Evolutionary conservation across 2,329 filamentous ascomycete species (phyloP).

Genomic region (Fusarium sp.): DNA sequence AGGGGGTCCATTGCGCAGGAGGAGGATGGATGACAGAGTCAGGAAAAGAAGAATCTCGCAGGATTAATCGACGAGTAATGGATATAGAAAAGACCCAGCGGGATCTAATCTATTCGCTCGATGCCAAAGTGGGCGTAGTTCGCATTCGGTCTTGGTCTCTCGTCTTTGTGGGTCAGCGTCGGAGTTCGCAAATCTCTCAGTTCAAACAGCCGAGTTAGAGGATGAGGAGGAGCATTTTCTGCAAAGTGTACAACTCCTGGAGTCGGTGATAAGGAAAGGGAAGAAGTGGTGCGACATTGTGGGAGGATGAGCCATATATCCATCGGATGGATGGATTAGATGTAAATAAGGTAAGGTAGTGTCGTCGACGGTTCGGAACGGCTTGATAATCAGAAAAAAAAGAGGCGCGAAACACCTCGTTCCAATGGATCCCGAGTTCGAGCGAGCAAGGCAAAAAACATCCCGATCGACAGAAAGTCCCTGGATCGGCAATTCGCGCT

Average conservation of each 20-base stretch:
- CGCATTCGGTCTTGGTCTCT: slow-evolving; percentile 25
- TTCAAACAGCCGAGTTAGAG: not conserved
- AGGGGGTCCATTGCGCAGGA: slow-evolving; percentile 53
- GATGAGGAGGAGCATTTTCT: not conserved
- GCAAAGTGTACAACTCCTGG: not conserved
- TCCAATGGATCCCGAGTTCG: not conserved
- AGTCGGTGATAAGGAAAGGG: not conserved
- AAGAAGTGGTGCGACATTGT: not conserved
- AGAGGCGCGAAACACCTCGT: not conserved
- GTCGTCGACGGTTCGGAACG: not conserved
- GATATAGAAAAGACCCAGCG: slow-evolving; percentile 22
- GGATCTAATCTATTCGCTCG: slow-evolving; percentile 28
- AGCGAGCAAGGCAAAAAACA: not conserved
- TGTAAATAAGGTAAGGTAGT: not conserved
- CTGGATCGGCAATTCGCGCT: slow-evolving; percentile 16
- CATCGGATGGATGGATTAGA: not conserved
- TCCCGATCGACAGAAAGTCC: slow-evolving; percentile 27
- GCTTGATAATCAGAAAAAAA: slow-evolving; percentile 16
- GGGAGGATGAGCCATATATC: not conserved
- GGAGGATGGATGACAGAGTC: not conserved
- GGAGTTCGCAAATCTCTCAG: slow-evolving; percentile 28
- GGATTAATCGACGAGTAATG: slow-evolving; percentile 14
- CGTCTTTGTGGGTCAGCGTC: slow-evolving; percentile 26
- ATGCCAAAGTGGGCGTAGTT: slow-evolving; percentile 42
- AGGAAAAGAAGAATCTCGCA: slow-evolving; percentile 4